Evolutionary conservation across 2,329 filamentous ascomycete species (phyloP).

Genomic region (Aschersonia sp.): DNA sequence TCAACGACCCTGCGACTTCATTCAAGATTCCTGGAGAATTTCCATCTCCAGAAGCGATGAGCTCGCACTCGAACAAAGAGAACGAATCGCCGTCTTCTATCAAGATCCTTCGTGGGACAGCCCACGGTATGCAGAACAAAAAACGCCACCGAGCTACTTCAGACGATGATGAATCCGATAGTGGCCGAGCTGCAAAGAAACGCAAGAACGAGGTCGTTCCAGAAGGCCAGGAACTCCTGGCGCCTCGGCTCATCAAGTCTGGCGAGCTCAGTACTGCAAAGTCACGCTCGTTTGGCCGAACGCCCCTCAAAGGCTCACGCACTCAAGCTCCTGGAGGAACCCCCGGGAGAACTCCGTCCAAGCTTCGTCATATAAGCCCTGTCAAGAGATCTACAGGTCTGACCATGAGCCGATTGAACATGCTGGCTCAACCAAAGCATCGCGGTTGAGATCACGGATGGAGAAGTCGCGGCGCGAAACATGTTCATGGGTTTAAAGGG

Average conservation of each 20-base stretch:
- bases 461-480: not conserved
- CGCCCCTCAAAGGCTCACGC: slow-evolving; percentile 10
- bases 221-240: slow-evolving; percentile 37
- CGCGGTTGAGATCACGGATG: slow-evolving; percentile 23
- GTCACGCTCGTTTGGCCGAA: slow-evolving; percentile 18
- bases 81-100: slow-evolving; percentile 28
- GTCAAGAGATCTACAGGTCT: slow-evolving; percentile 37
- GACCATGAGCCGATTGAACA: slow-evolving; percentile 44
- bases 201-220: slow-evolving; percentile 32
- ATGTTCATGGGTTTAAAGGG: not conserved
- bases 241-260: slow-evolving; percentile 27
- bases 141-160: slow-evolving; percentile 45
- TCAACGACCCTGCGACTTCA: slow-evolving; percentile 35
- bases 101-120: slow-evolving; percentile 28
- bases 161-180: slow-evolving; percentile 39
- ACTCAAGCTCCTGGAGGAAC: slow-evolving; percentile 3
- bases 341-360: slow-evolving; percentile 5
- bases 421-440: slow-evolving; percentile 46
- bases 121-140: slow-evolving; percentile 52
- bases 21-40: slow-evolving; percentile 41
- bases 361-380: slow-evolving; percentile 23
- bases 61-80: slow-evolving; percentile 35
- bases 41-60: slow-evolving; percentile 20
- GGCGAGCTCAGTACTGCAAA: slow-evolving; percentile 19
- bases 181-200: slow-evolving; percentile 43